Percentiles rank a stretch among this genome's conserved stretches.
Conservation (phyloP, 345 rosid species). For the Combretum micranthum region DNA sequence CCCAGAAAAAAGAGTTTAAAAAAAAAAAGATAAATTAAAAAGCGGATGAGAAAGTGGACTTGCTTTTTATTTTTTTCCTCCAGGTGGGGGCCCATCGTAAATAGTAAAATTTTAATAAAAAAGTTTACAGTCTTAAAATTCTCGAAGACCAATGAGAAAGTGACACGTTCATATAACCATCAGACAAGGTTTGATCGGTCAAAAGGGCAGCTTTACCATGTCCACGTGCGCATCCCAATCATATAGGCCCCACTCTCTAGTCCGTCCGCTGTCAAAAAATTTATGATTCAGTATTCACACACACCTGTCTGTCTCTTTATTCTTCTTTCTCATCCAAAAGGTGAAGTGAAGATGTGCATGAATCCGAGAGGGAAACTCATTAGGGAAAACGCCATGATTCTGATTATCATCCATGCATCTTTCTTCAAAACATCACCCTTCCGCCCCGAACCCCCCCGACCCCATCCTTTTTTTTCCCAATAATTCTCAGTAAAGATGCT, state of each 20-base stretch:
- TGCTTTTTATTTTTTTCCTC: slow-evolving; percentile 1
- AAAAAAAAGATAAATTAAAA: no score
- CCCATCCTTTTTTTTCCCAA: no score
- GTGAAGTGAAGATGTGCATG: no score
- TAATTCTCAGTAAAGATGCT: no score
- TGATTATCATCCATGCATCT: no score
- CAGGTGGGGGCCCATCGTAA: background rate
- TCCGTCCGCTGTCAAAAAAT: background rate
- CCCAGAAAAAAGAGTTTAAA: background rate
- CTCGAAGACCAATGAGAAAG: background rate
- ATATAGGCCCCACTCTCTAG: slow-evolving; percentile 1
- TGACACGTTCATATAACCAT: background rate
- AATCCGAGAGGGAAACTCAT: no score
- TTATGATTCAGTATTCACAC: background rate
- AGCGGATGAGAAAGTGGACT: background rate
- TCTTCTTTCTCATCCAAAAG: background rate
- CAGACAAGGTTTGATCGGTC: slow-evolving; percentile 20
- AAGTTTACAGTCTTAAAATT: no score
- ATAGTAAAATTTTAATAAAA: no score
- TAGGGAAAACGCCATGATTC: no score
- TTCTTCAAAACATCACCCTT: no score
- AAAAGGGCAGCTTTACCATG: slow-evolving; percentile 19
- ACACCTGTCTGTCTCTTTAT: background rate
- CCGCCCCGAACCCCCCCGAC: no score
- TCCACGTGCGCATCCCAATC: slow-evolving; percentile 24